phyloP scores from a whole-genome alignment of 2,329 filamentous ascomycete genomes.

The Colletotrichum sp. region DNA sequence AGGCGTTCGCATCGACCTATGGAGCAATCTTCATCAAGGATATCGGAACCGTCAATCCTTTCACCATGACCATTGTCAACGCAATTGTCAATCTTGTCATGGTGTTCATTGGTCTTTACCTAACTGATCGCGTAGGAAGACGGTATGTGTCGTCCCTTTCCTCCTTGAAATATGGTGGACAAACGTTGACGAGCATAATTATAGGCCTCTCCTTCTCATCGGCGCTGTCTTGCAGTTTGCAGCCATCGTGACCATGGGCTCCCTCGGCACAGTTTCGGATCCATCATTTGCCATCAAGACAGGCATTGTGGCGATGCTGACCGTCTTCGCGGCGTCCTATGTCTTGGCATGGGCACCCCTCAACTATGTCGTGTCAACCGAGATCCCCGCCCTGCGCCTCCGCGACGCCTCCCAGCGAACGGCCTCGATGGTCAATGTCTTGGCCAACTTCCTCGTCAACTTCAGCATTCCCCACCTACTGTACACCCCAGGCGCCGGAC shows the following conservation, averaged over 20 bases:
- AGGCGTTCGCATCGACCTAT: slow-evolving; percentile 24
- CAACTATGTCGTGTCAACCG: slow-evolving; percentile 38
- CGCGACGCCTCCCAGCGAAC: slow-evolving; percentile 11
- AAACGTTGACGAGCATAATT: not conserved
- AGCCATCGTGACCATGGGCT: slow-evolving; percentile 19
- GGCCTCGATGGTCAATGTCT: slow-evolving; percentile 23
- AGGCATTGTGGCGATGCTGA: slow-evolving; percentile 37
- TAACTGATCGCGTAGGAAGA: slow-evolving; percentile 16
- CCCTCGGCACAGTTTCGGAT: slow-evolving; percentile 16
- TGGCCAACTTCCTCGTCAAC: slow-evolving; percentile 24
- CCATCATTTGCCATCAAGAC: slow-evolving; percentile 23
- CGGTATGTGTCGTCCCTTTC: not conserved
- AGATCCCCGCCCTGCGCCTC: slow-evolving; percentile 29
- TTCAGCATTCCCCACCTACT: slow-evolving; percentile 23
- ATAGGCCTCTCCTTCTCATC: not conserved
- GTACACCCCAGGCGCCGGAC: slow-evolving; percentile 16
- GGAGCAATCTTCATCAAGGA: slow-evolving; percentile 31
- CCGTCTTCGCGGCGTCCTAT: slow-evolving; percentile 35
- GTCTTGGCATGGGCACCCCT: slow-evolving; percentile 38
- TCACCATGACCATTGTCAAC: slow-evolving; percentile 25
- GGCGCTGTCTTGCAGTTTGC: slow-evolving; percentile 5
- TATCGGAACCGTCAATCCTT: slow-evolving; percentile 32
- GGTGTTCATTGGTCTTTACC: not conserved
- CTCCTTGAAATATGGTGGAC: too few relatives aligned
- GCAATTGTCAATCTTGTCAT: slow-evolving; percentile 1